Evolutionary conservation across 2,329 filamentous ascomycete species (phyloP).

Genomic region (Nothomitra cinnamomea): DNA sequence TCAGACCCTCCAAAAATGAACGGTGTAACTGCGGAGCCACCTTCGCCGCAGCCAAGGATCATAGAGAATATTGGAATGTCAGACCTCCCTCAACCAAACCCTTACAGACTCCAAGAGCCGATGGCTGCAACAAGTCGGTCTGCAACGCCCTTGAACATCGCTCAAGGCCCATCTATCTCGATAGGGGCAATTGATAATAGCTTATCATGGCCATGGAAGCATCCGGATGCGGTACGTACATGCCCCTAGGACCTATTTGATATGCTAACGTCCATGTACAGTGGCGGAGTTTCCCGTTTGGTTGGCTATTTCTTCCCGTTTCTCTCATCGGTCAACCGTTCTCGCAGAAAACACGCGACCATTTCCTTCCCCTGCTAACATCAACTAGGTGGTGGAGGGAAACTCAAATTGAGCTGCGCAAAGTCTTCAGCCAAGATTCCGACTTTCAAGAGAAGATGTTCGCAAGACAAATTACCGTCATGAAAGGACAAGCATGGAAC

Average conservation of each 20-base stretch:
- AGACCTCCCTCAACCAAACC: conserved; percentile 30
- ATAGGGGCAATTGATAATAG: conserved; percentile 96
- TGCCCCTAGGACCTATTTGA: background rate
- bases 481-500: conserved; percentile 99
- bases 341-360: conserved; percentile 79
- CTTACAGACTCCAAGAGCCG: conserved; percentile 63
- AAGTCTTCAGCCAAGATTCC: conserved; percentile 76
- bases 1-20: conserved; percentile 64
- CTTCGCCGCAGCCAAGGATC: conserved; percentile 45
- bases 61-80: conserved; percentile 20
- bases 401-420: conserved; percentile 70
- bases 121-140: conserved; percentile 58
- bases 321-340: conserved; percentile 93
- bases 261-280: conserved; percentile 14
- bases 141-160: conserved; percentile 32
- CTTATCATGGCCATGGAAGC: conserved; percentile 97
- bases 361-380: conserved; percentile 90
- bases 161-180: conserved; percentile 41
- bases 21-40: conserved; percentile 25
- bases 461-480: conserved; percentile 91
- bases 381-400: conserved; percentile 96
- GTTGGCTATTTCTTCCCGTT: conserved; percentile 94
- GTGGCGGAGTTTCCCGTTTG: conserved; percentile 85
- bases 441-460: conserved; percentile 99
- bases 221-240: conserved; percentile 62